A percentile compares a stretch with the other conserved stretches of the same genome.
phyloP scores from a whole-genome alignment of 495 filamentous ascomycete genomes.

The Chaetomium cochliodes region DNA sequence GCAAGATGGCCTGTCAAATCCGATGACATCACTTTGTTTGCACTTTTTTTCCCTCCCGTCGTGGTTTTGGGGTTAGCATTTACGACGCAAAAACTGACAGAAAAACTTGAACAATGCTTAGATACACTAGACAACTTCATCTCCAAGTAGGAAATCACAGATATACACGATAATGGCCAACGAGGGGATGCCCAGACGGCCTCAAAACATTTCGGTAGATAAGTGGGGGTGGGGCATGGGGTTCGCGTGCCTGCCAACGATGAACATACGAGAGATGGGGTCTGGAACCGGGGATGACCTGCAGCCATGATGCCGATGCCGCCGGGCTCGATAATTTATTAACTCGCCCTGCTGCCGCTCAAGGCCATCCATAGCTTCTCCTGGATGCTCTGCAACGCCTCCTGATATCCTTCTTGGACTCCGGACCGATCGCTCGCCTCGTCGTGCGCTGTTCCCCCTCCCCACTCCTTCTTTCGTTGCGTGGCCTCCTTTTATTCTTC shows the following conservation, averaged over 20 bases:
- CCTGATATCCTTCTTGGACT: not conserved
- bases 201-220: not conserved
- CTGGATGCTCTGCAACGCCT: no score
- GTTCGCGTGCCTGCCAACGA: constrained; percentile 8
- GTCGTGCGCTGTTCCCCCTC: not conserved
- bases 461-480: no score
- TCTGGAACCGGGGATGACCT: constrained; percentile 20
- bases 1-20: not conserved
- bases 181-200: not conserved
- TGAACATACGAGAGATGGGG: constrained; percentile 10
- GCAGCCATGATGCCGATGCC: constrained; percentile 20
- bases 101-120: not conserved
- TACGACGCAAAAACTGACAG: not conserved
- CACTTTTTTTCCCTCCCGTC: not conserved
- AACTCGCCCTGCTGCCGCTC: constrained; percentile 12
- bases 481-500: not conserved
- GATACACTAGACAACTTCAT: not conserved
- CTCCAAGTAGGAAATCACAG: no score
- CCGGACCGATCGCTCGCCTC: not conserved
- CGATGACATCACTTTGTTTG: constrained; percentile 23
- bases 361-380: no score
- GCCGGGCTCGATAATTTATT: constrained; percentile 8
- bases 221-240: not conserved
- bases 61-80: not conserved
- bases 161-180: not conserved